Conservation (phyloP, 306 rosid genomes). For the Lotus japonicus region DNA sequence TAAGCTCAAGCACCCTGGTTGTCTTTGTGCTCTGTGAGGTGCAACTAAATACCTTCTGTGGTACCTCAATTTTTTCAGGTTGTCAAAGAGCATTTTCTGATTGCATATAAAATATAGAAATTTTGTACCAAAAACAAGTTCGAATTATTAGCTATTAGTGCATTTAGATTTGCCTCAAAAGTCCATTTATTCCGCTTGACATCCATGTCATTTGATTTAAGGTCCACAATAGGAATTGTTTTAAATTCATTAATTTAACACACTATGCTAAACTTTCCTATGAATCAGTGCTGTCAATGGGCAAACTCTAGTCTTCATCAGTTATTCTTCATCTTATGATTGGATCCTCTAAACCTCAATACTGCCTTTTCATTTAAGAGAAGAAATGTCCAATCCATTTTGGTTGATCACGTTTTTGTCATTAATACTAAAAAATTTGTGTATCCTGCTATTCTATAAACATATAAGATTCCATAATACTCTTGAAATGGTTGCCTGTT, state of each 20-base stretch:
- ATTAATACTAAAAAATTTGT: neutral
- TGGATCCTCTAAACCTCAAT: neutral
- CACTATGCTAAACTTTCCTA: neutral
- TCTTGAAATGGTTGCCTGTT: neutral
- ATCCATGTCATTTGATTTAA: neutral
- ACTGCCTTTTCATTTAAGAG: neutral
- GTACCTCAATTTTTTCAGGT: too few species aligned
- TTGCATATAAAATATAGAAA: too few species aligned
- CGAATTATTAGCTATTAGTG: neutral
- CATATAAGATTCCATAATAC: neutral
- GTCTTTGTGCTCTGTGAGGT: too few species aligned
- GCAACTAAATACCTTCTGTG: too few species aligned
- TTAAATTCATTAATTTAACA: neutral
- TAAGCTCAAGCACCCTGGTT: too few species aligned
- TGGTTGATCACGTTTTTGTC: neutral
- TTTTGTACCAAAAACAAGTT: too few species aligned
- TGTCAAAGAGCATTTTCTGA: too few species aligned
- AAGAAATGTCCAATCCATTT: neutral
- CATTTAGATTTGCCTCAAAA: neutral
- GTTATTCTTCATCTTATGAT: neutral
- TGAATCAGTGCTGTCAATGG: neutral
- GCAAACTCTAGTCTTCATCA: neutral
- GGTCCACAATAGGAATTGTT: neutral
- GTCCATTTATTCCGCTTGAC: neutral
- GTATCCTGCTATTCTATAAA: neutral